Conservation (phyloP, 1,284 basidiomycete species). For the Naganishia liquefaciens region DNA sequence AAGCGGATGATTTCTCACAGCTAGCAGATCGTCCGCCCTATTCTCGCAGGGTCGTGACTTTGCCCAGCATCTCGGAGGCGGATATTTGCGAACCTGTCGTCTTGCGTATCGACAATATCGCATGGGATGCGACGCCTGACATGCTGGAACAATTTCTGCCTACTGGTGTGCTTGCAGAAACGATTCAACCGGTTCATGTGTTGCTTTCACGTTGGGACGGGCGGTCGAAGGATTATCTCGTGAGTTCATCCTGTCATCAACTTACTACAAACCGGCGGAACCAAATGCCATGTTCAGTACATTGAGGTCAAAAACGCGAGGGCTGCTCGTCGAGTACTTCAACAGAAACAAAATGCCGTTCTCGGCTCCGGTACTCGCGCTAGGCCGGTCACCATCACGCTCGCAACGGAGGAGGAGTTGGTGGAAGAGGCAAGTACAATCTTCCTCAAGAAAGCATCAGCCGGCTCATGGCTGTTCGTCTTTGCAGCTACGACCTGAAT, state of each 20-base stretch:
- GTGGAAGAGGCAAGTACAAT: constrained; percentile 42
- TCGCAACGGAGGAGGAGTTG: constrained; percentile 45
- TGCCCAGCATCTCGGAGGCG: neutral
- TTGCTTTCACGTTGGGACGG: constrained; percentile 50
- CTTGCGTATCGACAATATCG: constrained; percentile 52
- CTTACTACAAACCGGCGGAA: neutral
- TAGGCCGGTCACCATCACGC: constrained; percentile 50
- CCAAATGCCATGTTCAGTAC: constrained; percentile 39
- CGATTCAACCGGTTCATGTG: constrained; percentile 50
- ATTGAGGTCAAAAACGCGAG: constrained; percentile 47
- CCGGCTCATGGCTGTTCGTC: neutral
- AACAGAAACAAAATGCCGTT: constrained; percentile 47
- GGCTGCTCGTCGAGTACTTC: constrained; percentile 45
- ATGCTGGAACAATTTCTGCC: constrained; percentile 49
- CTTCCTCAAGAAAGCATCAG: neutral
- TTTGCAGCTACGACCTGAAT: constrained; percentile 46
- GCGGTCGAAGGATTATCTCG: constrained; percentile 52
- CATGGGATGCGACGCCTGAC: constrained; percentile 53
- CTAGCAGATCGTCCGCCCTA: too few species aligned
- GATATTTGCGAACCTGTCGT: constrained; percentile 34
- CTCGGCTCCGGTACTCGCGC: constrained; percentile 48
- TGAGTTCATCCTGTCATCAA: constrained; percentile 33
- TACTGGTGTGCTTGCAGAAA: constrained; percentile 38
- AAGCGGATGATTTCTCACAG: too few species aligned
- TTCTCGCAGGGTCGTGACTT: too few species aligned